A percentile compares a stretch with the other conserved stretches of the same genome.
Conservation (phyloP, 148 eudicot genomes). For the Euryodendron excelsum region DNA sequence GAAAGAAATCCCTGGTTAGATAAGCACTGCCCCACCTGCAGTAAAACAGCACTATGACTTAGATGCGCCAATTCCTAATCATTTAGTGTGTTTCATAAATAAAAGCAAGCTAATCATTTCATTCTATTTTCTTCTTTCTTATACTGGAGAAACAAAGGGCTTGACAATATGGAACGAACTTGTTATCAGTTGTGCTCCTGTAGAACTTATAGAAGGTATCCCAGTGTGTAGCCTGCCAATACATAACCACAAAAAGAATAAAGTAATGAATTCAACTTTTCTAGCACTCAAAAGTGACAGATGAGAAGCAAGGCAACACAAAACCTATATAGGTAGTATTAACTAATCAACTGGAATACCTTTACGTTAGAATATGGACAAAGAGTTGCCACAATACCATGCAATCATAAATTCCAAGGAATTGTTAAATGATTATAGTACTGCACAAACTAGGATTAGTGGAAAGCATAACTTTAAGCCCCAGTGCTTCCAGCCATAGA, state of each 20-base stretch:
- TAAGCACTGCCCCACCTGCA: conserved; percentile 96
- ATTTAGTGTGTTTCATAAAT: background rate
- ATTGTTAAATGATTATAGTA: background rate
- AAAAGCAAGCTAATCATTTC: background rate
- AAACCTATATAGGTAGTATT: background rate
- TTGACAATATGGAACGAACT: conserved; percentile 38
- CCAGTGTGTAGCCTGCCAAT: conserved; percentile 86
- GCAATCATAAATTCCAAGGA: background rate
- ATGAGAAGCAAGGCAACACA: background rate
- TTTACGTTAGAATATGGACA: background rate
- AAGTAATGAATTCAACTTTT: conserved; percentile 3
- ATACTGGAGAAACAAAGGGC: background rate
- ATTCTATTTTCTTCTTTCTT: background rate
- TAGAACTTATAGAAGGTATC: conserved; percentile 91
- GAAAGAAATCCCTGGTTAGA: conserved; percentile 93
- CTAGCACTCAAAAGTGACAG: conserved; percentile 7
- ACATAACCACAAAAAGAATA: conserved; percentile 18
- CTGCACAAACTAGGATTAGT: background rate
- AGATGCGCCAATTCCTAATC: conserved; percentile 4
- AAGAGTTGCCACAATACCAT: background rate
- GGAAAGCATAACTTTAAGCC: background rate
- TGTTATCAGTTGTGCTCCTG: conserved; percentile 95
- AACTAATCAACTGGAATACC: conserved; percentile 2
- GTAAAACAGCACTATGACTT: conserved; percentile 2
- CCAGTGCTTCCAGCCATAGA: background rate